phyloP scores from a whole-genome alignment of 1,284 basidiomycete genomes.

The Cutaneotrichosporon spelunceum region DNA sequence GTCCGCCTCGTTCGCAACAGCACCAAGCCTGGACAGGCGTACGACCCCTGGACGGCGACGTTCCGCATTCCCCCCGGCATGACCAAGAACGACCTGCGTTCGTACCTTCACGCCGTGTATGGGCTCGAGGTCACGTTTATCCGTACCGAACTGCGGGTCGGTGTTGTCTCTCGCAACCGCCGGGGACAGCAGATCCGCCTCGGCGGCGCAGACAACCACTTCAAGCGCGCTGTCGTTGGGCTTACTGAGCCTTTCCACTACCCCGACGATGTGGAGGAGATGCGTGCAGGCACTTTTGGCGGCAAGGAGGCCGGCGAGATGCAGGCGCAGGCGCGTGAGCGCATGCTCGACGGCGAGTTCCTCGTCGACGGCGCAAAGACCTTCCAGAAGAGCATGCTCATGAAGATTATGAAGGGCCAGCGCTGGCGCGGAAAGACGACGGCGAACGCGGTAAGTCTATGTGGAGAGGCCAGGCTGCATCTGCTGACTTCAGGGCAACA shows the following conservation, averaged over 20 bases:
- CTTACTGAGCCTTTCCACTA: constrained; percentile 88
- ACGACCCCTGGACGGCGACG: constrained; percentile 92
- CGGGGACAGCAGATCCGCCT: constrained; percentile 32
- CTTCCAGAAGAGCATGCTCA: constrained; percentile 42
- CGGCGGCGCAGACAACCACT: constrained; percentile 56
- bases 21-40: constrained; percentile 70
- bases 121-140: constrained; percentile 87
- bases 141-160: constrained; percentile 82
- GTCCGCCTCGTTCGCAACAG: constrained; percentile 81
- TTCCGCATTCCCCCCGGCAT: constrained; percentile 78
- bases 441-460: constrained; percentile 40
- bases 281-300: constrained; percentile 51
- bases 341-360: constrained; percentile 63
- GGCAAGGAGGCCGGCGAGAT: constrained; percentile 39
- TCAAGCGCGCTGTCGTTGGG: constrained; percentile 85
- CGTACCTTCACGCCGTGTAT: constrained; percentile 78
- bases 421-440: constrained; percentile 45
- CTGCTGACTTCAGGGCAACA: constrained; percentile 40
- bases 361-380: constrained; percentile 57
- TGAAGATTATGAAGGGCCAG: constrained; percentile 44
- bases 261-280: constrained; percentile 72
- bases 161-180: constrained; percentile 54
- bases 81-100: constrained; percentile 87
- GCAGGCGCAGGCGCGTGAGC: constrained; percentile 59
- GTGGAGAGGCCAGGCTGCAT: too few relatives aligned